Evolutionary conservation across 140 eudicot genomes (phyloP).

Genomic region (Ambrosia hybrid): DNA sequence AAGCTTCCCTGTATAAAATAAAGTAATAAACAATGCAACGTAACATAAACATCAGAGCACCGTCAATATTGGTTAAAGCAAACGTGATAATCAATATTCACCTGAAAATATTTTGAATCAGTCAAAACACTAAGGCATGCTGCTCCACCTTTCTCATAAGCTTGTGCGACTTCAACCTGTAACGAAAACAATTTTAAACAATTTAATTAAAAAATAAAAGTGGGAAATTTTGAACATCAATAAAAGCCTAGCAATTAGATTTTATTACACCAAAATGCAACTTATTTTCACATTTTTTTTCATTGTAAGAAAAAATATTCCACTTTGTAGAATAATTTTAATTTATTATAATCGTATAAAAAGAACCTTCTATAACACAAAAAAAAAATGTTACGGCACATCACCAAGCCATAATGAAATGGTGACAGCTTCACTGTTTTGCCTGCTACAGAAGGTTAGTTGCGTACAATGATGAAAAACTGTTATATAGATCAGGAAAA

Average conservation of each 20-base stretch:
- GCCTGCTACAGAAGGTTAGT: too few relatives aligned
- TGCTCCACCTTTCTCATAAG: constrained; percentile 99
- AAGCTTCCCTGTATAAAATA: constrained; percentile 70
- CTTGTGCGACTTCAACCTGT: constrained; percentile 91
- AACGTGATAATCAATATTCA: constrained; percentile 20
- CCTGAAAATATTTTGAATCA: constrained; percentile 87
- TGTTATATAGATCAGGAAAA: too few relatives aligned
- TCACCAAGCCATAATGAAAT: too few relatives aligned
- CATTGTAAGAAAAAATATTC: not conserved
- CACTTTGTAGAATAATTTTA: not conserved
- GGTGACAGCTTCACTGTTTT: too few relatives aligned
- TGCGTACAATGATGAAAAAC: too few relatives aligned
- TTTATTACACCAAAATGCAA: constrained; percentile 2
- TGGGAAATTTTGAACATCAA: not conserved
- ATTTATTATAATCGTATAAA: not conserved
- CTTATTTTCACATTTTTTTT: not conserved
- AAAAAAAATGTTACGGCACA: too few relatives aligned
- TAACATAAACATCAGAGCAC: constrained; percentile 7
- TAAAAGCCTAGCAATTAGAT: not conserved
- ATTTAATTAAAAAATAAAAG: not conserved
- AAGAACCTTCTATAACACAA: not conserved
- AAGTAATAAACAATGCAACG: constrained; percentile 21
- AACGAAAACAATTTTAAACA: constrained; percentile 18
- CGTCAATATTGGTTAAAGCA: constrained; percentile 1
- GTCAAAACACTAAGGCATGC: constrained; percentile 97